phyloP scores from a whole-genome alignment of 1,284 basidiomycete species.

The Pseudozyma tsukubaensis region DNA sequence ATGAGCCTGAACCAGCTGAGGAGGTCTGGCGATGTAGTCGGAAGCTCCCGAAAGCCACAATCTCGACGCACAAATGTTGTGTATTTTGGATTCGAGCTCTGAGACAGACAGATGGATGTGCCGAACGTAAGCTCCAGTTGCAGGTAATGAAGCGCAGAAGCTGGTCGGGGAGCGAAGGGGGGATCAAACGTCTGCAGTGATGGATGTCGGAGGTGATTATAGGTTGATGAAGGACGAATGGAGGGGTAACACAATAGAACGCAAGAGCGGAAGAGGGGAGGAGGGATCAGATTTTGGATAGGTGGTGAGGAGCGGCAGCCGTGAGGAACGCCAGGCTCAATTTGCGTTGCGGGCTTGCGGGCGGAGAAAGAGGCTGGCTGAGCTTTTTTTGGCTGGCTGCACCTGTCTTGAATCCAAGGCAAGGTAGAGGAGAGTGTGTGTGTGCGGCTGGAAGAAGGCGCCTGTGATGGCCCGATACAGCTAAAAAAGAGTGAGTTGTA shows the following conservation, averaged over 20 bases:
- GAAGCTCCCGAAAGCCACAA: too few species aligned
- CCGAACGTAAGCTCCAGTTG: too few species aligned
- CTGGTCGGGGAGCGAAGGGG: background rate
- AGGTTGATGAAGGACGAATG: background rate
- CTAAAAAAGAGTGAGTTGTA: background rate
- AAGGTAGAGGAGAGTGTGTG: too few species aligned
- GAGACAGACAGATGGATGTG: too few species aligned
- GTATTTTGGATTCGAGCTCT: too few species aligned
- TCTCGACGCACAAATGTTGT: too few species aligned
- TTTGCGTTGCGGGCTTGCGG: background rate
- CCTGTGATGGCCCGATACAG: background rate
- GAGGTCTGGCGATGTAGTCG: too few species aligned
- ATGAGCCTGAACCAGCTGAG: too few species aligned
- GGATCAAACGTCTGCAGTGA: background rate
- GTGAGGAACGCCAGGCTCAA: background rate
- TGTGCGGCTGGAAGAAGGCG: too few species aligned
- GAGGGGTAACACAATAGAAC: background rate
- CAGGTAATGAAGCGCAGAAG: too few species aligned
- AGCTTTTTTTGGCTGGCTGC: background rate
- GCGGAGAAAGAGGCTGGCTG: background rate
- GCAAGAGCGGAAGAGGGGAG: background rate
- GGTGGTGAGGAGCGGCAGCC: background rate
- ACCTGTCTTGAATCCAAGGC: too few species aligned
- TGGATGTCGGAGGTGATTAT: background rate
- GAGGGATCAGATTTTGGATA: background rate